Conservation (phyloP, 2,329 filamentous ascomycete species). For the Fusarium sp. region DNA sequence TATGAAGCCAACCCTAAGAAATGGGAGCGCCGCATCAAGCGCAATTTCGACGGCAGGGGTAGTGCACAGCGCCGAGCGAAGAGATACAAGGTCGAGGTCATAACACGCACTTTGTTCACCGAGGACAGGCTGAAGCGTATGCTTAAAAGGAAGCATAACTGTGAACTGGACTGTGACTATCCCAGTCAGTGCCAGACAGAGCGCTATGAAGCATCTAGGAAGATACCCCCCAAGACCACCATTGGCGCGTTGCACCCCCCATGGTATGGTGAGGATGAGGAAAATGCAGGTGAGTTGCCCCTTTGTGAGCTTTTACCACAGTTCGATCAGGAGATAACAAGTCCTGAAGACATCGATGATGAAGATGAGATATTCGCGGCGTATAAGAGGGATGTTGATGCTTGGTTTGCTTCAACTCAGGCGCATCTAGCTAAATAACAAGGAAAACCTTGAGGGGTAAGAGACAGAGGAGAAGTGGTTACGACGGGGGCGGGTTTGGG, state of each 20-base stretch:
- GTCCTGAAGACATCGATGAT: not conserved
- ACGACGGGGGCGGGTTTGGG: not conserved
- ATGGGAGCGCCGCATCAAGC: slow-evolving; percentile 12
- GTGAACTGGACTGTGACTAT: slow-evolving; percentile 42
- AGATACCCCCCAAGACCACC: not conserved
- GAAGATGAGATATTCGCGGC: slow-evolving; percentile 13
- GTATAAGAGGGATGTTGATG: slow-evolving; percentile 10
- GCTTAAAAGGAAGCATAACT: slow-evolving; percentile 25
- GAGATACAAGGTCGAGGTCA: not conserved
- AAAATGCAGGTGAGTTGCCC: not conserved
- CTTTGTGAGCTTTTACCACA: slow-evolving; percentile 23
- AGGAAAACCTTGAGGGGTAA: not conserved
- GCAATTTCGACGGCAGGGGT: not conserved
- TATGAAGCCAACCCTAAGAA: not conserved
- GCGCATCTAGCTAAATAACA: not conserved
- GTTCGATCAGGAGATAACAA: slow-evolving; percentile 1
- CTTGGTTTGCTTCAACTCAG: not conserved
- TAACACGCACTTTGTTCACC: not conserved
- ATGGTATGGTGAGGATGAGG: not conserved
- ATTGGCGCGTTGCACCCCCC: not conserved
- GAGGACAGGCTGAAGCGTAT: slow-evolving; percentile 7
- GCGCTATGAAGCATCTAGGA: not conserved
- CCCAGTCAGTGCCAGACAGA: slow-evolving; percentile 37
- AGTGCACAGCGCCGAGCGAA: not conserved
- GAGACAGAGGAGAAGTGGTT: not conserved